Base-by-base conservation (phyloP, 225 moss, liverwort and hornwort genomes). In the Antitrichia curtipendula region DNA sequence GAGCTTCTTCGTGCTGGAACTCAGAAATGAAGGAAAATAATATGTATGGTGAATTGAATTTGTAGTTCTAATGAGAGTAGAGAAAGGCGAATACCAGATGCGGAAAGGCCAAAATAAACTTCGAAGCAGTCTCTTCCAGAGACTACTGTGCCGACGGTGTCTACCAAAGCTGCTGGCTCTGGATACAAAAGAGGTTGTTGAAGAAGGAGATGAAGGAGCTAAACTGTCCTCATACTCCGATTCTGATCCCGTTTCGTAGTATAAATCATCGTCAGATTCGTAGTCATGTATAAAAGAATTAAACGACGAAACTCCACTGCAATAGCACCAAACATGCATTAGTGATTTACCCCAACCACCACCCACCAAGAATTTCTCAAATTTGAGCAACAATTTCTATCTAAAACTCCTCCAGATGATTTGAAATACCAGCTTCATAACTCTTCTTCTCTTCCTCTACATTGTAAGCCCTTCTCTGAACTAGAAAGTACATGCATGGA, bases 301-400 rank as follows among this genome's bases (percentile, higher is more conserved):
- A 93, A 99, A 99, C 22, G 99, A 98, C 65, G 98, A 98, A 61
- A 96, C 98, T 84, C 97, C 94, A 82, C 98, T 98, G 94, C 89
- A 83, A 90, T 32, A 43, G 52, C 54, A 86, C 66, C 77, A 64
- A 41, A 60, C 29, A 70, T 56, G n/a, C 36, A 40, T 89, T 47
- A 85, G 24, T 53, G 53, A 18, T 62, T 52, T 21, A 47, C 34
- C 24, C 28, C 27, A 40, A 66, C 56, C 20, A 34, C 45, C 22
- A 53, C 28, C 28, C 45, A 68, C 41, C 61, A 63, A 29, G 11
- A 69, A n/a, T 63, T 85, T 45, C 65, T 73, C 53, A 82, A 27
- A 59, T 86, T 49, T 28, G 32, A 81, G 66, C 49, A 28, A 53
- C 13, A 38, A 76, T 78, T 56, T 78, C 78, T 56, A 16, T 53